Base-by-base conservation (phyloP, 164 flowering plant genomes). In the Aristolochia californica region DNA sequence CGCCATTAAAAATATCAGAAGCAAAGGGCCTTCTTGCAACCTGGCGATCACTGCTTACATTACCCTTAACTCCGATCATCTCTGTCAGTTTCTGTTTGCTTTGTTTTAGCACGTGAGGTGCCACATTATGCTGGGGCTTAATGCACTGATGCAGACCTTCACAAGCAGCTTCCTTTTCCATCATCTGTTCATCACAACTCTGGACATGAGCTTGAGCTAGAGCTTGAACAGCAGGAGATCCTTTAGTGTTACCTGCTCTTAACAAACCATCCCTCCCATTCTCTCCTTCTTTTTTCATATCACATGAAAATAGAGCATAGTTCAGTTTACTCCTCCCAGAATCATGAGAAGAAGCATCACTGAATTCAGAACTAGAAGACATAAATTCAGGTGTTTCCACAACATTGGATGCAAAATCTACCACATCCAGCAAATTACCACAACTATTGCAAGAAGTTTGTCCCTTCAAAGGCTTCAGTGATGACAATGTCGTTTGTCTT, bases 361-460 rank as follows among this genome's bases (percentile, higher is more conserved):
- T 66, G 13, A 58, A 47, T 62, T 66, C 55, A 13, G 77, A 60
- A 21, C 60, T 17, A 17, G 70, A 58, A 0, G 74, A 68, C 25
- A 66, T 54, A 56, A 58, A 51, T 21, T 38, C 58, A 2, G 66
- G 23, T n/a, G 48, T 53, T 43, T 69, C 80, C 28, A 63, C 76
- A 13, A 47, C 24, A 23, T n/a, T 53, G 26, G 66, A 28, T 48
- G 53, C 58, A 13, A 57, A 58, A 14, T 66, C 68, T 66, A 62
- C 24, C 53, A 48, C 68, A 62, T 74, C 78, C 14, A 80, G 21
- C 53, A 68, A 54, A 74, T 74, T 65, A 54, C 90, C 83, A 72
- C 93, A 82, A 62, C 66, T 78, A 61, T 61, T 70, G 70, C 93
- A 83, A 40, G 86, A 72, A 38, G 78, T 52, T 48, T 74, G 74